Conservation (phyloP, 768 basidiomycete genomes). For the Lepiota subincarnata region DNA sequence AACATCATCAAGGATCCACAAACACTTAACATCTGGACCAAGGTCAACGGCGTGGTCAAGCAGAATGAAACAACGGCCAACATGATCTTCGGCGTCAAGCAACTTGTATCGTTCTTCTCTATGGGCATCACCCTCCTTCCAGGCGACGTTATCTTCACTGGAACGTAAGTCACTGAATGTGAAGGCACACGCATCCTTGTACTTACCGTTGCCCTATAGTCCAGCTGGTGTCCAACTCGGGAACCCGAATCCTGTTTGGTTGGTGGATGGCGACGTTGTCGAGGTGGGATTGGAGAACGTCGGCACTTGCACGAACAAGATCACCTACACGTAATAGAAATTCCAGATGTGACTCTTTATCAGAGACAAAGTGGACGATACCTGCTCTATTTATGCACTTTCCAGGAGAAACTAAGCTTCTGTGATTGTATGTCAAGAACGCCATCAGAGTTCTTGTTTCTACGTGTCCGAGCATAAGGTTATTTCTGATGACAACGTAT, state of each 20-base stretch:
- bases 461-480: too few species aligned
- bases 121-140: constrained; percentile 40
- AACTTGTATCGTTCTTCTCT: constrained; percentile 38
- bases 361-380: too few species aligned
- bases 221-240: constrained; percentile 33
- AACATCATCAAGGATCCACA: constrained; percentile 35
- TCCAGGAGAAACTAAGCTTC: not conserved
- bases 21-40: constrained; percentile 36
- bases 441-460: too few species aligned
- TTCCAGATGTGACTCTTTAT: not conserved
- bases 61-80: constrained; percentile 38
- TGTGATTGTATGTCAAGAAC: too few species aligned
- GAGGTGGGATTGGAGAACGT: constrained; percentile 35
- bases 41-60: constrained; percentile 34
- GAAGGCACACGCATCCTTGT: not conserved
- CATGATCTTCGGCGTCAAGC: constrained; percentile 38
- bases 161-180: constrained; percentile 27
- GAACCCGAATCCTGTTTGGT: constrained; percentile 29
- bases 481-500: too few species aligned
- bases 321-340: constrained; percentile 22
- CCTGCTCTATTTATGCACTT: not conserved
- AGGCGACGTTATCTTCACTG: constrained; percentile 41
- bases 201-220: constrained; percentile 14
- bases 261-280: constrained; percentile 34
- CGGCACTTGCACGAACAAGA: constrained; percentile 34